Evolutionary conservation across 345 rosid species (phyloP).

Genomic region (Fremontodendron californicum): DNA sequence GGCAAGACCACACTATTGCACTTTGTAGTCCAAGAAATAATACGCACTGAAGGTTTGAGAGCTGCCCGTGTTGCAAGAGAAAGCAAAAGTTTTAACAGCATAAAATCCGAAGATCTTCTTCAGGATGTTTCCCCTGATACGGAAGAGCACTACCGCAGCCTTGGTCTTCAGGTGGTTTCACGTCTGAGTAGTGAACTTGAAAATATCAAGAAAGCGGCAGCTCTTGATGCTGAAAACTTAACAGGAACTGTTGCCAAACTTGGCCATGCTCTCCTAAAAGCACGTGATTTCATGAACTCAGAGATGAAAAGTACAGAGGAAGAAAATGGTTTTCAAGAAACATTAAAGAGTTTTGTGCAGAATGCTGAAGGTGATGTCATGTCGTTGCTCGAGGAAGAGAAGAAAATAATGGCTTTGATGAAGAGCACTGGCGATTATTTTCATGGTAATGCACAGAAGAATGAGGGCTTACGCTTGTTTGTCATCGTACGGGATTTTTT

Average conservation of each 20-base stretch:
- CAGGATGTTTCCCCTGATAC: constrained; percentile 52
- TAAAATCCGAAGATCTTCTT: constrained; percentile 67
- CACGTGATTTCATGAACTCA: constrained; percentile 58
- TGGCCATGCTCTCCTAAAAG: constrained; percentile 48
- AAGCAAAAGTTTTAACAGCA: constrained; percentile 58
- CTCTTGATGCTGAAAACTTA: constrained; percentile 72
- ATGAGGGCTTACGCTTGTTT: constrained; percentile 85
- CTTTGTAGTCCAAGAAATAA: constrained; percentile 93
- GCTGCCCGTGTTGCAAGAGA: constrained; percentile 74
- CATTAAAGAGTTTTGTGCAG: constrained; percentile 72
- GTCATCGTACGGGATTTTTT: constrained; percentile 70
- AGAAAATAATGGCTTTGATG: constrained; percentile 80
- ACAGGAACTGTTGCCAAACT: constrained; percentile 75
- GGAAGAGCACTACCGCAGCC: constrained; percentile 62
- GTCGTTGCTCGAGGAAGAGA: constrained; percentile 70
- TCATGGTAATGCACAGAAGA: constrained; percentile 91
- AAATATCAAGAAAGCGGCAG: constrained; percentile 86
- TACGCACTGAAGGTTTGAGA: constrained; percentile 83
- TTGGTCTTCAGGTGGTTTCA: constrained; percentile 87
- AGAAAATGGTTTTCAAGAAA: constrained; percentile 67
- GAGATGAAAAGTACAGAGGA: constrained; percentile 70
- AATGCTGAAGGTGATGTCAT: constrained; percentile 61
- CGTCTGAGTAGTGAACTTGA: constrained; percentile 73
- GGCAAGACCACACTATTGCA: constrained; percentile 96
- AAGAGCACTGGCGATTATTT: constrained; percentile 92